Percentiles rank a stretch among this genome's conserved stretches.
phyloP scores from a whole-genome alignment of 2,329 filamentous ascomycete species.

The Spiromastix sp. region DNA sequence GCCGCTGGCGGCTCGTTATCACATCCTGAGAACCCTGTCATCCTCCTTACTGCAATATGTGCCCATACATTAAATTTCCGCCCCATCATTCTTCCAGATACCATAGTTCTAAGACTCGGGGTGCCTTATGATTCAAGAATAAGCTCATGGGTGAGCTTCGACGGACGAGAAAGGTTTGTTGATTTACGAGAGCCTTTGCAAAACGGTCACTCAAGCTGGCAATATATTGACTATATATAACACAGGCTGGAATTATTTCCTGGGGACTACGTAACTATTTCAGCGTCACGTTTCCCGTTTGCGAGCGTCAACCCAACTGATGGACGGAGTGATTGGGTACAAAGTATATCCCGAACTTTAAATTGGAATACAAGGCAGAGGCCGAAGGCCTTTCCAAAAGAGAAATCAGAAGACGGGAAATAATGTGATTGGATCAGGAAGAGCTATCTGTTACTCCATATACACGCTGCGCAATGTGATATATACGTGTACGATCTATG shows the following conservation, averaged over 20 bases:
- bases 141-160: slow-evolving; percentile 94
- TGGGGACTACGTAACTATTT: slow-evolving; percentile 44
- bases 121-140: slow-evolving; percentile 91
- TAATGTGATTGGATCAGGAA: no score
- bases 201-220: slow-evolving; percentile 10
- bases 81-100: slow-evolving; percentile 89
- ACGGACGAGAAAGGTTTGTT: slow-evolving; percentile 67
- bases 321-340: slow-evolving; percentile 38
- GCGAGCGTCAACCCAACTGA: slow-evolving; percentile 38
- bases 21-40: slow-evolving; percentile 78
- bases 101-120: slow-evolving; percentile 82
- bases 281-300: slow-evolving; percentile 41
- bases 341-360: slow-evolving; percentile 40
- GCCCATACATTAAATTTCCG: slow-evolving; percentile 85
- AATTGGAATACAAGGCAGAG: slow-evolving; percentile 42
- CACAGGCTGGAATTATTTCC: slow-evolving; percentile 38
- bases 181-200: not conserved
- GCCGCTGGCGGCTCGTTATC: slow-evolving; percentile 87
- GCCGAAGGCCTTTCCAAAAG: slow-evolving; percentile 18
- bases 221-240: not conserved
- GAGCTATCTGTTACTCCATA: no score
- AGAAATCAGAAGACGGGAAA: no score
- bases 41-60: slow-evolving; percentile 89
- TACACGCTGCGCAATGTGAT: no score
- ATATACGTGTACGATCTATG: no score